Percentiles rank a stretch among this genome's conserved stretches.
phyloP scores from a whole-genome alignment of 2,329 filamentous ascomycete genomes.

The Trichoderma asperellum region DNA sequence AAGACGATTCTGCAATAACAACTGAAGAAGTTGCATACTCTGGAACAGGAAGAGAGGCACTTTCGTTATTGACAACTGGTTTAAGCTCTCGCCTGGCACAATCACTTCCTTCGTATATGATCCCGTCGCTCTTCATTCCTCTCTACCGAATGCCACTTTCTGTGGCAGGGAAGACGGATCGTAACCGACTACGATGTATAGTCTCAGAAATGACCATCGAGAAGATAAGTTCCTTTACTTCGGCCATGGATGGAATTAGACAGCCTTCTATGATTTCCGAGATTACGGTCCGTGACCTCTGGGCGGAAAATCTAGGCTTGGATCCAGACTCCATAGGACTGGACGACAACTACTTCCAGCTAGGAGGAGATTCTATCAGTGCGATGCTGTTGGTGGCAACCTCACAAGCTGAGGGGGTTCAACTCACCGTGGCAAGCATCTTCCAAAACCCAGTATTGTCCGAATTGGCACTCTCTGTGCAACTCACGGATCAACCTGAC shows the following conservation, averaged over 20 bases:
- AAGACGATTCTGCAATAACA: no score
- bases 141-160: slow-evolving; percentile 29
- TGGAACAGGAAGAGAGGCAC: no score
- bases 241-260: no score
- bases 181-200: background rate
- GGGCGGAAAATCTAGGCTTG: slow-evolving; percentile 28
- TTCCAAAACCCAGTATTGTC: slow-evolving; percentile 3
- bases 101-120: slow-evolving; percentile 31
- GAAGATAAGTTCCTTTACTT: no score
- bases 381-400: slow-evolving; percentile 51
- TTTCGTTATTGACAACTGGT: background rate
- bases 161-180: slow-evolving; percentile 29
- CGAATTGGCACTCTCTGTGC: no score
- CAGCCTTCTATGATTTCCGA: no score
- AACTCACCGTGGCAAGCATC: background rate
- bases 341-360: slow-evolving; percentile 53
- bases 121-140: slow-evolving; percentile 30
- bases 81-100: background rate
- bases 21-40: no score
- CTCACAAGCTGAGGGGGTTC: background rate
- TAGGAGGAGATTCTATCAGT: slow-evolving; percentile 53
- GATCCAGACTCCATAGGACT: slow-evolving; percentile 42
- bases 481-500: no score
- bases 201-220: background rate
- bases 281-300: no score